Conservation (phyloP, 768 basidiomycete genomes). For the Zangia roseola region DNA sequence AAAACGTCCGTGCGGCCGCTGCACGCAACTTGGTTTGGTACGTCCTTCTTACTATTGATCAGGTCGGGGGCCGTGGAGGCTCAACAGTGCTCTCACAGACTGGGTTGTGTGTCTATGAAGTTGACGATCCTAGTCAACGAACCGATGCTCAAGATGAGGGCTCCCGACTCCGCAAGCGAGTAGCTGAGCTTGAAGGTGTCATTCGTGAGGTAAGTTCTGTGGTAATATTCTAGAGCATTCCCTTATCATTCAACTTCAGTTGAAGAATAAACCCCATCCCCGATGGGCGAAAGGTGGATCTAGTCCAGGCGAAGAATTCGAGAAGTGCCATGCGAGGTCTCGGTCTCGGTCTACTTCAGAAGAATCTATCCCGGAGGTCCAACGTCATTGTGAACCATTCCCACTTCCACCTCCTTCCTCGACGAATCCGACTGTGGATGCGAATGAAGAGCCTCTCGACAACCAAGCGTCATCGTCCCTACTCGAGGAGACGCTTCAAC, state of each 20-base stretch:
- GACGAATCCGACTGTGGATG: not conserved
- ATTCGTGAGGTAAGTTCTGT: constrained; percentile 62
- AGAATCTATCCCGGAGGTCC: constrained; percentile 5
- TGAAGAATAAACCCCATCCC: constrained; percentile 74
- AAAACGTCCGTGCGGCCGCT: constrained; percentile 48
- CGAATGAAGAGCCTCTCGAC: constrained; percentile 5
- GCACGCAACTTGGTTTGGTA: constrained; percentile 41
- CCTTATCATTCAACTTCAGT: constrained; percentile 31
- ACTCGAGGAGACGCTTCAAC: constrained; percentile 8
- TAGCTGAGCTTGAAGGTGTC: constrained; percentile 81
- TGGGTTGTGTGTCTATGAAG: constrained; percentile 81
- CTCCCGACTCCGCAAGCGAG: constrained; percentile 64
- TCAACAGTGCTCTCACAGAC: constrained; percentile 43
- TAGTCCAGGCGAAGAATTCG: constrained; percentile 23
- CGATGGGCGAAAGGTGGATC: constrained; percentile 46
- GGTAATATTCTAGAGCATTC: not conserved
- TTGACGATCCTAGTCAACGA: constrained; percentile 69
- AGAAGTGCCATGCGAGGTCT: constrained; percentile 23
- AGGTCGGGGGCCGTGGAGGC: constrained; percentile 17
- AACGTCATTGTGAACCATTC: constrained; percentile 1
- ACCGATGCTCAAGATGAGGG: constrained; percentile 56
- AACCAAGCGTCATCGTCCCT: not conserved
- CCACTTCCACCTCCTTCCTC: not conserved
- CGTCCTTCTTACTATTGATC: constrained; percentile 26
- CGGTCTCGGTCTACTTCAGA: constrained; percentile 20